Percentiles rank a stretch among this genome's conserved stretches.
These are phyloP conservation scores for Salix koriyanagi DNA, from an alignment of 345 rosid genomes.

Conservation along the genomic window DNA sequence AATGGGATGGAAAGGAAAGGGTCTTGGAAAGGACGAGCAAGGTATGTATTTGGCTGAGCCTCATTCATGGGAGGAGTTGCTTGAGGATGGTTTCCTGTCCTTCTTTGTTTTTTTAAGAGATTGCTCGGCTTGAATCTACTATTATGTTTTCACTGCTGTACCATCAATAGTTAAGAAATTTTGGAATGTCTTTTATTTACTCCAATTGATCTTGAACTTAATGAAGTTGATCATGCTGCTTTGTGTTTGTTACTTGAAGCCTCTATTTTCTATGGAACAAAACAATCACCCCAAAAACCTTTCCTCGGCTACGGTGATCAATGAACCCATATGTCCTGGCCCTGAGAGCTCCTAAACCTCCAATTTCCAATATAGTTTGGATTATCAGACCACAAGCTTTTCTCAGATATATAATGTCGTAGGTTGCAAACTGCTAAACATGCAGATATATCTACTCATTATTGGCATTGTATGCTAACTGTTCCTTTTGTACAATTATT, in stretches of 20 bases:
- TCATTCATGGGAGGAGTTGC: not conserved
- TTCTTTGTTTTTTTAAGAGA: not conserved
- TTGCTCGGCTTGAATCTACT: not conserved
- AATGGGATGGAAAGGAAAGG: slow-evolving; percentile 99
- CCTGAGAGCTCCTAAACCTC: not conserved
- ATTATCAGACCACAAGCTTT: not conserved
- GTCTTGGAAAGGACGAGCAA: slow-evolving; percentile 93
- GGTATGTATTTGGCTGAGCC: slow-evolving; percentile 35
- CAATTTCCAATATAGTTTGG: not conserved
- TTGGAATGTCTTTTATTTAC: not conserved
- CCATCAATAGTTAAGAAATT: not conserved
- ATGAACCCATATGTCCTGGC: slow-evolving; percentile 1
- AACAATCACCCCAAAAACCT: not conserved
- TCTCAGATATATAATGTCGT: not conserved
- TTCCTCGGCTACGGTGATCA: not conserved
- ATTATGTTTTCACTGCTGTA: not conserved
- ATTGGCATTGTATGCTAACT: not conserved
- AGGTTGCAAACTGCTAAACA: not conserved
- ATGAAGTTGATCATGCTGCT: too few species aligned
- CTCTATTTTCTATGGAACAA: not conserved
- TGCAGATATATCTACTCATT: not conserved
- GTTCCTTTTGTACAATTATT: not conserved
- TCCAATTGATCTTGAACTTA: not conserved
- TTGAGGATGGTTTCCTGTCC: not conserved
- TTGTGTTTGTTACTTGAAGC: not conserved